phyloP scores from a whole-genome alignment of 1,284 basidiomycete species.

The Ustilago cynodontis region DNA sequence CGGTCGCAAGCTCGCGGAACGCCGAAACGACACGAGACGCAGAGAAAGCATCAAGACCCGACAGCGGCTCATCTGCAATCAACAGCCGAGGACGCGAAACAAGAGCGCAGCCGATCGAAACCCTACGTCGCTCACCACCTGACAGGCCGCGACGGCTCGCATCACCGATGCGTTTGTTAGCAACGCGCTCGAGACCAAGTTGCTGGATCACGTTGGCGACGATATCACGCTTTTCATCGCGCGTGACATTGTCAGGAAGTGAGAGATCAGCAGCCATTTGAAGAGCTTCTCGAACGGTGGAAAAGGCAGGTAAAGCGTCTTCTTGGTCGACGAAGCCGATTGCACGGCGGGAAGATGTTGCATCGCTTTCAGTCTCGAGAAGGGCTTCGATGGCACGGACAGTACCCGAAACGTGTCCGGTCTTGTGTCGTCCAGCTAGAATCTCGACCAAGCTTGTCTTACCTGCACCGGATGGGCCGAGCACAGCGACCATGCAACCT shows the following conservation, averaged over 20 bases:
- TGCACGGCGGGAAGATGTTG: slow-evolving; percentile 12
- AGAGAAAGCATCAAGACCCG: slow-evolving; percentile 57
- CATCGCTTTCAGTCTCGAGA: neutral
- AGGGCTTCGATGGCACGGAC: slow-evolving; percentile 30
- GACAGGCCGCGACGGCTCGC: slow-evolving; percentile 52
- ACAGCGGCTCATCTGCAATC: slow-evolving; percentile 58
- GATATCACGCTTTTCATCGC: slow-evolving; percentile 37
- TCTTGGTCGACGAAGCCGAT: slow-evolving; percentile 62
- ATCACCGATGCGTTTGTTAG: slow-evolving; percentile 55
- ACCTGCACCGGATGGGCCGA: slow-evolving; percentile 60
- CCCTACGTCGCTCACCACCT: slow-evolving; percentile 57
- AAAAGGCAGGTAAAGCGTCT: slow-evolving; percentile 53
- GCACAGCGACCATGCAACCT: slow-evolving; percentile 55
- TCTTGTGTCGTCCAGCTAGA: slow-evolving; percentile 55
- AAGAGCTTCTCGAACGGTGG: slow-evolving; percentile 59
- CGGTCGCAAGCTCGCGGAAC: slow-evolving; percentile 43
- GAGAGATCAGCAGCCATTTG: slow-evolving; percentile 57
- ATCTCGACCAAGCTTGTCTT: slow-evolving; percentile 62
- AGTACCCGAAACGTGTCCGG: slow-evolving; percentile 39
- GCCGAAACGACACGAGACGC: slow-evolving; percentile 54
- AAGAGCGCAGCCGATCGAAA: slow-evolving; percentile 57
- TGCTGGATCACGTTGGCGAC: slow-evolving; percentile 39
- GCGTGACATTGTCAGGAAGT: slow-evolving; percentile 50
- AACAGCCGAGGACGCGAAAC: slow-evolving; percentile 55
- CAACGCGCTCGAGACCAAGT: slow-evolving; percentile 51